phyloP scores from a whole-genome alignment of 768 basidiomycete species.

The Floccularia luteovirens region DNA sequence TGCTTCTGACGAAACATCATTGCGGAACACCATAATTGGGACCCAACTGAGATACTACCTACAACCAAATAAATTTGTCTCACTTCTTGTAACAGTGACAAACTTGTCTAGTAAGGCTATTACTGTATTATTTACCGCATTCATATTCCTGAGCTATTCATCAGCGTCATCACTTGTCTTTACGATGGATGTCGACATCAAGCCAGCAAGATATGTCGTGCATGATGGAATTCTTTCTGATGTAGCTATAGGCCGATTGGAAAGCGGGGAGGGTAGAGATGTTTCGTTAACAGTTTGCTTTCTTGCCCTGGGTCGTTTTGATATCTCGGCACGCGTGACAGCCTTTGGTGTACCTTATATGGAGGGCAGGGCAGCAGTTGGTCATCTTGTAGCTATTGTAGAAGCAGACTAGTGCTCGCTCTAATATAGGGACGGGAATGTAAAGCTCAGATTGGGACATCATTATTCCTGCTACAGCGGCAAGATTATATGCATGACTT shows the following conservation, averaged over 20 bases:
- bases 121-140: neutral
- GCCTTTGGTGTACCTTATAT: constrained; percentile 18
- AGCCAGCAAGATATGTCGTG: constrained; percentile 59
- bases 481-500: no score
- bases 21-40: constrained; percentile 15
- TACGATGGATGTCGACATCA: constrained; percentile 43
- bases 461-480: no score
- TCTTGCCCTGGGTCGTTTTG: constrained; percentile 62
- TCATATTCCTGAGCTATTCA: constrained; percentile 3
- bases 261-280: constrained; percentile 40
- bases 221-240: constrained; percentile 61
- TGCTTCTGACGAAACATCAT: neutral
- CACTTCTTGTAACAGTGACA: constrained; percentile 45
- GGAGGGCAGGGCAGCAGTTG: no score
- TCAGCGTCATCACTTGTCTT: constrained; percentile 47
- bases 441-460: no score
- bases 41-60: constrained; percentile 40
- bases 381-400: no score
- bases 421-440: no score
- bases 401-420: no score
- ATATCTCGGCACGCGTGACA: constrained; percentile 36
- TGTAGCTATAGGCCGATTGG: constrained; percentile 58
- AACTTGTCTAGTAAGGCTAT: constrained; percentile 60
- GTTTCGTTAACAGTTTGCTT: constrained; percentile 62
- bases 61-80: constrained; percentile 54